Evolutionary conservation across 306 rosid species (phyloP).

Genomic region (Pyrus communis): DNA sequence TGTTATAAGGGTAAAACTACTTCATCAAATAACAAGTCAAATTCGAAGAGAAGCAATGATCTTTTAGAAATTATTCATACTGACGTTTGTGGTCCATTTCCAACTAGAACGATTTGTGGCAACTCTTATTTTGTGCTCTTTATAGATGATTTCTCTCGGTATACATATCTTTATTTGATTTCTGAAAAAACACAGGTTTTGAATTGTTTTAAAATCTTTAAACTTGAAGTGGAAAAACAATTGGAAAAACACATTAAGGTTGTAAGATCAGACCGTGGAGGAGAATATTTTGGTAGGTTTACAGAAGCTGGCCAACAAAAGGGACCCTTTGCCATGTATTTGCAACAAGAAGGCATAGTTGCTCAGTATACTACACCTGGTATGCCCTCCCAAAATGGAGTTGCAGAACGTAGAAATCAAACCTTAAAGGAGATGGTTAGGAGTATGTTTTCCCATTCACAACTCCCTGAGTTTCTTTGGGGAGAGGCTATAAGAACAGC

Average conservation of each 20-base stretch:
- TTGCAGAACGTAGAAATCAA: not conserved
- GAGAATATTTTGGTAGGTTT: not conserved
- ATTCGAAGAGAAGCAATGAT: not conserved
- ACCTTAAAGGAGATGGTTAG: not conserved
- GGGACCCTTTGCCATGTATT: not conserved
- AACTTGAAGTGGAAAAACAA: too few species aligned
- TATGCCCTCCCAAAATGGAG: not conserved
- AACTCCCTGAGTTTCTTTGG: not conserved
- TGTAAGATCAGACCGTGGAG: not conserved
- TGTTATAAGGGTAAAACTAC: not conserved
- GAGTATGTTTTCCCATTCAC: not conserved
- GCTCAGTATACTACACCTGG: not conserved
- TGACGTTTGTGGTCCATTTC: not conserved
- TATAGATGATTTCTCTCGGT: not conserved
- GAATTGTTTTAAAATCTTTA: not conserved
- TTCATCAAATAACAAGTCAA: not conserved
- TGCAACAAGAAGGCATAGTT: not conserved
- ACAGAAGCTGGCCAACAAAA: not conserved
- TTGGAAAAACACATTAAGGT: not conserved
- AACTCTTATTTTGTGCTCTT: not conserved
- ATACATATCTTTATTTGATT: not conserved
- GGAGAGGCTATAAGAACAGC: not conserved
- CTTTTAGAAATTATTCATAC: not conserved
- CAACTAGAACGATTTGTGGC: not conserved
- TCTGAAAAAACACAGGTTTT: not conserved